phyloP scores from a whole-genome alignment of 1,139 yeast species.

The Pichiaceae sp. region DNA sequence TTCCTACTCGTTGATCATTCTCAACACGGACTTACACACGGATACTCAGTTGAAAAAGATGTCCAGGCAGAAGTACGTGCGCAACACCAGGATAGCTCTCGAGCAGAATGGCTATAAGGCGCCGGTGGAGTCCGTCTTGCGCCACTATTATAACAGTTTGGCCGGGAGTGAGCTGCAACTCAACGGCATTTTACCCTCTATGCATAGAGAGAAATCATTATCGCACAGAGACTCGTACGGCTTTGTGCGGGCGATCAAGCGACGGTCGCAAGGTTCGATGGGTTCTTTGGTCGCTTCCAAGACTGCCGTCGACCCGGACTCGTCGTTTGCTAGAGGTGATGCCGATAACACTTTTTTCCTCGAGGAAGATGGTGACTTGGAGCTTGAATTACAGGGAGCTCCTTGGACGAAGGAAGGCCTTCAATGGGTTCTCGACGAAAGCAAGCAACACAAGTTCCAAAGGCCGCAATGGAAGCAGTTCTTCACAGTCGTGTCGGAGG shows the following conservation, averaged over 20 bases:
- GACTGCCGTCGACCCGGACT: slow-evolving; percentile 1
- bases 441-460: background rate
- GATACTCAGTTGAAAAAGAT: slow-evolving; percentile 18
- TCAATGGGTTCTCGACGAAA: slow-evolving; percentile 19
- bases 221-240: slow-evolving; percentile 7
- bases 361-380: slow-evolving; percentile 45
- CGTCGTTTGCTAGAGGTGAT: slow-evolving; percentile 2
- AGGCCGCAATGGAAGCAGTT: slow-evolving; percentile 33
- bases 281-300: slow-evolving; percentile 1
- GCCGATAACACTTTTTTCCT: slow-evolving; percentile 7
- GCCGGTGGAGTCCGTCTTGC: background rate
- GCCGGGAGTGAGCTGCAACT: background rate
- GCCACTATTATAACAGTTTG: background rate
- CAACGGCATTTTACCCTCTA: background rate
- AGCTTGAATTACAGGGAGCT: slow-evolving; percentile 59
- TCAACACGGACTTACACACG: slow-evolving; percentile 65
- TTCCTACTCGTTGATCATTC: slow-evolving; percentile 62
- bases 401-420: slow-evolving; percentile 79
- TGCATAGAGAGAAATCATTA: background rate
- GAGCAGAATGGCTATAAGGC: slow-evolving; percentile 22
- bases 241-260: slow-evolving; percentile 16
- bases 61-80: slow-evolving; percentile 31
- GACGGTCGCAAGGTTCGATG: slow-evolving; percentile 5
- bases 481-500: slow-evolving; percentile 51
- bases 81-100: slow-evolving; percentile 42